Base-by-base conservation (phyloP, 345 rosid species). In the Arabis hirsuta region DNA sequence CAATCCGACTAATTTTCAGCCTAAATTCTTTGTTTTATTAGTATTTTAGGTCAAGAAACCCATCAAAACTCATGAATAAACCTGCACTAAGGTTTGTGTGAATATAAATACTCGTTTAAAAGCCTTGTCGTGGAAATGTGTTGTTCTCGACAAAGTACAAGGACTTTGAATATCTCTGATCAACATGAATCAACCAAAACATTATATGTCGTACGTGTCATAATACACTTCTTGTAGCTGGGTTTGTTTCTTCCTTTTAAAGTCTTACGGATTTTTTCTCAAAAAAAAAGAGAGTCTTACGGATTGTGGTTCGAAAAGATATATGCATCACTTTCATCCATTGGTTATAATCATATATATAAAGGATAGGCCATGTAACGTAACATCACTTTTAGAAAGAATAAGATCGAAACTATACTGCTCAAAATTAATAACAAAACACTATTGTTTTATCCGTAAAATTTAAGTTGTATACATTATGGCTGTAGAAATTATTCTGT, bases 71-170 rank as follows among this genome's bases (percentile, higher is more conserved):
- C 16, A 16, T 16, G 16, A 16, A 16, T 16, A 16, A 16, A 16
- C 0, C 16, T 16, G 16, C 16, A 0, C 16, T 16, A 20, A 50
- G 50, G 60, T 24, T 53, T 66, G 12, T 66, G 61, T 66, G 71
- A 53, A 26, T 51, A 66, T 39, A 53, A 50, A 41, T 34, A 20
- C 43, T 65, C 24, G 48, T 65, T 22, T 32, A 38, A 12, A 22
- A 12, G 59, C 39, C 41, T 52, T 39, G 34, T 39, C 71, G 27
- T 24, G 38, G 12, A 38, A 41, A 26, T 41, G 9, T 64, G 46
- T 39, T 52, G 41, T n/a, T 14, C 39, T 44, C 65, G 24, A 24
- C 2, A 22, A 10, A 42, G 14, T 41, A 47, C 55, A 19, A n/a
- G 42, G 11, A 53, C 14, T 36, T 36, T 50, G 9, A n/a, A 14